Percentiles rank a stretch among this genome's conserved stretches.
Conservation (phyloP, 1,139 yeast genomes). For the Candida pseudoviswanathii region DNA sequence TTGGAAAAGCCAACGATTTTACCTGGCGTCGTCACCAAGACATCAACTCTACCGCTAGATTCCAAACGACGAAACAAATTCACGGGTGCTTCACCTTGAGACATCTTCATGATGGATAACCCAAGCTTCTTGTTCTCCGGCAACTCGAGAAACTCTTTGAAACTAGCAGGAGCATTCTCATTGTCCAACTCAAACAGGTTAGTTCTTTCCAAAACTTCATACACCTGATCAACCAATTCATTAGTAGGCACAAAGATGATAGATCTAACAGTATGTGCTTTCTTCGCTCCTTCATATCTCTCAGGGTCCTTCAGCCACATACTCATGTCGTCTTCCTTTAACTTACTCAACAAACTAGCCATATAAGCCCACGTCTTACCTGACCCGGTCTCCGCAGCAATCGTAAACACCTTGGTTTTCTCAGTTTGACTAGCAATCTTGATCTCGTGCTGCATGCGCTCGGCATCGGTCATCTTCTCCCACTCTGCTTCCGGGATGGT, state of each 20-base stretch:
- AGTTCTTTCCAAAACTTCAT: slow-evolving; percentile 49
- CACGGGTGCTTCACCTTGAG: slow-evolving; percentile 48
- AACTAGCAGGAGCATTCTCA: slow-evolving; percentile 19
- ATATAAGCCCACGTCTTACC: slow-evolving; percentile 95
- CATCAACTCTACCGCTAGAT: slow-evolving; percentile 59
- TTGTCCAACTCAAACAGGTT: slow-evolving; percentile 28
- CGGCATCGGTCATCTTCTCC: slow-evolving; percentile 25
- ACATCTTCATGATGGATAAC: slow-evolving; percentile 61
- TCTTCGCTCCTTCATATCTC: slow-evolving; percentile 31
- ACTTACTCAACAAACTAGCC: slow-evolving; percentile 69
- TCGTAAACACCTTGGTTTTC: slow-evolving; percentile 63
- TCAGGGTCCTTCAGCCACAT: slow-evolving; percentile 28
- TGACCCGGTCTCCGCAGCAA: slow-evolving; percentile 96
- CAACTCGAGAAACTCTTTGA: slow-evolving; percentile 24
- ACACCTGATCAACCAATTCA: slow-evolving; percentile 84
- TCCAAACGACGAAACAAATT: slow-evolving; percentile 49
- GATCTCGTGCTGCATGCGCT: slow-evolving; percentile 30
- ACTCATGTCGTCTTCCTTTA: slow-evolving; percentile 56
- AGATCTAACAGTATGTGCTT: slow-evolving; percentile 55
- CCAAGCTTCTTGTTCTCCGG: slow-evolving; percentile 35
- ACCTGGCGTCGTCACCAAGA: slow-evolving; percentile 83
- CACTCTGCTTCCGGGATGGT: slow-evolving; percentile 21
- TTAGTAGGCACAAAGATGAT: slow-evolving; percentile 85
- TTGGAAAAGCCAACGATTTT: slow-evolving; percentile 53
- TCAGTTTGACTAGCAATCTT: slow-evolving; percentile 32